phyloP scores from a whole-genome alignment of 2,329 filamentous ascomycete species.

The Epichloe gansuensis region DNA sequence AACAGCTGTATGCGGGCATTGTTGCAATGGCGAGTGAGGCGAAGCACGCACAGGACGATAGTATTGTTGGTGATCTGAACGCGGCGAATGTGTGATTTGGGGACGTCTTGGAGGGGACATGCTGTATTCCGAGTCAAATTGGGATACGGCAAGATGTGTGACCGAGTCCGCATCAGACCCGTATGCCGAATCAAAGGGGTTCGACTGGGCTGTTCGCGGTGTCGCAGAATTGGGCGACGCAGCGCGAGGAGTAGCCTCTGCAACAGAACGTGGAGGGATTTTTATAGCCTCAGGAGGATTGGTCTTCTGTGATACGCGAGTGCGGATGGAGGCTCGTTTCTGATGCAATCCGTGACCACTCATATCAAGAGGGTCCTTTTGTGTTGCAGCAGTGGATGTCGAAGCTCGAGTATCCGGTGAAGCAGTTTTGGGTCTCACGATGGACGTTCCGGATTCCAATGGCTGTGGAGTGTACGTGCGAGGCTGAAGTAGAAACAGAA shows the following conservation, averaged over 20 bases:
- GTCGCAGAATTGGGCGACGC: conserved; percentile 21
- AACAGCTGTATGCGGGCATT: conserved; percentile 41
- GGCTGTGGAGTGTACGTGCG: conserved; percentile 39
- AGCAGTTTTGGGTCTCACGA: neutral
- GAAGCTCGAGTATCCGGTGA: neutral
- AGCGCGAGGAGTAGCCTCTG: conserved; percentile 11
- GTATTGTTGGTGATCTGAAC: conserved; percentile 32
- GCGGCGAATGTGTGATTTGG: conserved; percentile 19
- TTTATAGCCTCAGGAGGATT: conserved; percentile 40
- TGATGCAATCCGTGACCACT: conserved; percentile 6
- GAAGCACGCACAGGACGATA: conserved; percentile 51
- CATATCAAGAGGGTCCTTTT: neutral
- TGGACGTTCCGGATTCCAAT: neutral
- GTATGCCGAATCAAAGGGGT: conserved; percentile 34
- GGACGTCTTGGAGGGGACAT: conserved; percentile 13
- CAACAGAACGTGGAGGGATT: conserved; percentile 29
- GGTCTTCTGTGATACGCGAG: conserved; percentile 41
- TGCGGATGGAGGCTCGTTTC: conserved; percentile 35
- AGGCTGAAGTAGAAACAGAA: conserved; percentile 42
- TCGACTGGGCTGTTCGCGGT: conserved; percentile 17
- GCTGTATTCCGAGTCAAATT: conserved; percentile 22
- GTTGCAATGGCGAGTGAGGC: conserved; percentile 50
- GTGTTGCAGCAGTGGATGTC: neutral
- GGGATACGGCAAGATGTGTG: conserved; percentile 17
- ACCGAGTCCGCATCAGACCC: conserved; percentile 33